Percentiles rank a stretch among this genome's conserved stretches.
Evolutionary conservation across 2,329 filamentous ascomycete species (phyloP).

Genomic region (Triangularia setosa): DNA sequence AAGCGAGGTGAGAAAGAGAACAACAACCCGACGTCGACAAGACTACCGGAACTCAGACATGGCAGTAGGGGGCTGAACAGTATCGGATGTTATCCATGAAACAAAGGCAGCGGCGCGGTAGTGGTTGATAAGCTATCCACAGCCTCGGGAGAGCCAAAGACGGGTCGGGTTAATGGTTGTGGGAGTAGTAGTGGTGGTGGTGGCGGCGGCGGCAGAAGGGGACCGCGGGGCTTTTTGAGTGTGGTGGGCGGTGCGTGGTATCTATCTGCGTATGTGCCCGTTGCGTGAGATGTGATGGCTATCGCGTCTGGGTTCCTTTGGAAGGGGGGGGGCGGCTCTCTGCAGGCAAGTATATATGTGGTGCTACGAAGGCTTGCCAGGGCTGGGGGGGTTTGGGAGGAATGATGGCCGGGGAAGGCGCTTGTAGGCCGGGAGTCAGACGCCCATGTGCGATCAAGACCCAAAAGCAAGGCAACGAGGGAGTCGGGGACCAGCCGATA

Average conservation of each 20-base stretch:
- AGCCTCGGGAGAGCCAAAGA: conserved; percentile 9
- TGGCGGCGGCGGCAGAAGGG: conserved; percentile 5
- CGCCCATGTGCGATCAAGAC: conserved; percentile 21
- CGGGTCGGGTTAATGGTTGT: background rate
- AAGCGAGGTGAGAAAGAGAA: background rate
- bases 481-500: conserved; percentile 16
- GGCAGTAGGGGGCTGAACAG: conserved; percentile 19
- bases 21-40: conserved; percentile 17
- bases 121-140: conserved; percentile 9
- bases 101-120: conserved; percentile 9
- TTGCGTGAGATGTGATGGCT: conserved; percentile 10
- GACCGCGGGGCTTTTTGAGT: conserved; percentile 11
- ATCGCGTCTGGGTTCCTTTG: conserved; percentile 1
- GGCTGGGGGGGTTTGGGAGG: background rate
- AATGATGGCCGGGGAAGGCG: conserved; percentile 15
- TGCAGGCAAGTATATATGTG: conserved; percentile 21
- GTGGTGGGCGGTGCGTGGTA: conserved; percentile 6
- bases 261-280: background rate
- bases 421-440: conserved; percentile 19
- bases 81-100: conserved; percentile 24
- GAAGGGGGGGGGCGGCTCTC: conserved; percentile 18
- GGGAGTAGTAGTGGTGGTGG: background rate
- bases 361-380: conserved; percentile 14
- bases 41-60: conserved; percentile 28
- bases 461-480: conserved; percentile 20